These are phyloP conservation scores for Mediolabrus comicus DNA, from an alignment of 108 stramenopile species.

Conservation along the genomic window DNA sequence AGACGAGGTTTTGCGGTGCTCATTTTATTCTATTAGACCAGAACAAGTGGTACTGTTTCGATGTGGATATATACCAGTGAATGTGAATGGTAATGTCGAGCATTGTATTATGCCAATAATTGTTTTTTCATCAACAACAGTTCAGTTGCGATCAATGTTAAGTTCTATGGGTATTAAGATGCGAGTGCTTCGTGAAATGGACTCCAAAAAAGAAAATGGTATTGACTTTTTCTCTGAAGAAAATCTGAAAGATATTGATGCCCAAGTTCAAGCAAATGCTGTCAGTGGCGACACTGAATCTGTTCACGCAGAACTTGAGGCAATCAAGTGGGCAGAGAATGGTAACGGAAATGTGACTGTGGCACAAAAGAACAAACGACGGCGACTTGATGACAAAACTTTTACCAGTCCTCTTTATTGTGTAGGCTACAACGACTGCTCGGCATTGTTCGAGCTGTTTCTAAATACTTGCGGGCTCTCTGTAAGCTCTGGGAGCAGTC, in stretches of 20 bases:
- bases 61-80: background rate
- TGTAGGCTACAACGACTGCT: constrained; percentile 59
- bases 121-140: constrained; percentile 50
- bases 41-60: constrained; percentile 43
- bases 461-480: constrained; percentile 52
- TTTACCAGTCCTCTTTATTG: constrained; percentile 36
- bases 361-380: constrained; percentile 21
- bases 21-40: constrained; percentile 41
- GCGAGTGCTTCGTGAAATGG: background rate
- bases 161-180: constrained; percentile 35
- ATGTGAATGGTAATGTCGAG: background rate
- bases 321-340: constrained; percentile 50
- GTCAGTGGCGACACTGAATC: constrained; percentile 7
- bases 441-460: constrained; percentile 59
- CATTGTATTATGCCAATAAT: constrained; percentile 32
- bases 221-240: constrained; percentile 16
- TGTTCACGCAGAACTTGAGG: constrained; percentile 60
- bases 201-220: background rate
- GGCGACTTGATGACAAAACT: background rate
- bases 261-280: background rate
- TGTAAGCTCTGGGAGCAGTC: background rate
- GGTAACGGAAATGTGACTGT: constrained; percentile 31
- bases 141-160: constrained; percentile 29
- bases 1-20: constrained; percentile 38
- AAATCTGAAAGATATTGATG: constrained; percentile 9